These are phyloP conservation scores for Zygosaccharomyces pseudobailii DNA, from an alignment of 1,139 yeast species.

Conservation along the genomic window DNA sequence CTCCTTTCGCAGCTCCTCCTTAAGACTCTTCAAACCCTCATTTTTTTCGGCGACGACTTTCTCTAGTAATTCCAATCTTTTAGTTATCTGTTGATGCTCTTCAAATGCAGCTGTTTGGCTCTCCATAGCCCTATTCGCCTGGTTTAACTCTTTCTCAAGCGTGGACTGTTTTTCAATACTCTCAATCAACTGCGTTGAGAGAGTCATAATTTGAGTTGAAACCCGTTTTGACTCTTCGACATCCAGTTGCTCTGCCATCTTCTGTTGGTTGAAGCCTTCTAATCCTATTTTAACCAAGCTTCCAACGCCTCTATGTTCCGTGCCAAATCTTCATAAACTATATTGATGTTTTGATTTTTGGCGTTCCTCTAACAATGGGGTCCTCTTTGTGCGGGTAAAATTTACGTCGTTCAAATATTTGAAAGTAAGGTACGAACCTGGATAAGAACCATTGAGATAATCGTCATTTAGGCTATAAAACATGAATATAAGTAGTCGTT, in stretches of 20 bases:
- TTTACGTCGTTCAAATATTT: background rate
- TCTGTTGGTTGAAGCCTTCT: background rate
- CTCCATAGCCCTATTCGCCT: conserved; percentile 25
- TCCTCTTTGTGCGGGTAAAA: conserved; percentile 3
- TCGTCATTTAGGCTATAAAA: conserved; percentile 3
- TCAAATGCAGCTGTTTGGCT: conserved; percentile 18
- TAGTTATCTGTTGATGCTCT: conserved; percentile 15
- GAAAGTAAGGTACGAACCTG: background rate
- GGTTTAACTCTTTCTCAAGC: conserved; percentile 39
- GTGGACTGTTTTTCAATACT: conserved; percentile 56
- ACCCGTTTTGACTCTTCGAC: conserved; percentile 41
- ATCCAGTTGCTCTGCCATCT: conserved; percentile 1
- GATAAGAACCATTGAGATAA: background rate
- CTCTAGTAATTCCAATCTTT: conserved; percentile 24
- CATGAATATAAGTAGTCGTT: conserved; percentile 1
- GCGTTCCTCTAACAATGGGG: background rate
- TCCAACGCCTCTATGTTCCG: background rate
- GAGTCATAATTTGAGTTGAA: conserved; percentile 50
- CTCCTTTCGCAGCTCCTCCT: conserved; percentile 35
- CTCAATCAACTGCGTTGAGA: conserved; percentile 57
- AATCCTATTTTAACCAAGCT: too few relatives aligned
- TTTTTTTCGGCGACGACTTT: conserved; percentile 36
- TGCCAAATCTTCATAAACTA: background rate
- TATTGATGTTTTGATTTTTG: background rate
- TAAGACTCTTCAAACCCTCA: conserved; percentile 36